Conservation (phyloP, 2,329 filamentous ascomycete species). For the Esteya vermicola region DNA sequence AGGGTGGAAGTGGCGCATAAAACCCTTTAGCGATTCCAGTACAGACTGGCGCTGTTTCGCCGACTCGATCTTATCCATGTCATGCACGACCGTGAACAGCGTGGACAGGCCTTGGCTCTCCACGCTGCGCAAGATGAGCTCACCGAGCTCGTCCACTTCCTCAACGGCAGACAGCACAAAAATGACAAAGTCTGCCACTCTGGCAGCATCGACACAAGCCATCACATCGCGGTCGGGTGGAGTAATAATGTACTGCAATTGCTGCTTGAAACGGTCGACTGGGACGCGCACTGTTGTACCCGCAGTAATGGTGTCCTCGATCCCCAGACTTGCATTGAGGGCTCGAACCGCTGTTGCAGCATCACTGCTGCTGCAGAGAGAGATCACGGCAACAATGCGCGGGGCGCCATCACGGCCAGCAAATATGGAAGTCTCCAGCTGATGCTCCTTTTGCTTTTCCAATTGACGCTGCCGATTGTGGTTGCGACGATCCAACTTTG, state of each 20-base stretch:
- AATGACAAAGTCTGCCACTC: constrained; percentile 81
- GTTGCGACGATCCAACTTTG: constrained; percentile 89
- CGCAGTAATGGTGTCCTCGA: constrained; percentile 49
- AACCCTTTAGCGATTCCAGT: constrained; percentile 73
- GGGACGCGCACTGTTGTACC: constrained; percentile 40
- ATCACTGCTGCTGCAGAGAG: constrained; percentile 63
- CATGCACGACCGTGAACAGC: constrained; percentile 72
- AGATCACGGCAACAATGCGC: constrained; percentile 75
- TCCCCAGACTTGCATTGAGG: constrained; percentile 68
- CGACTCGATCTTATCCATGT: constrained; percentile 63
- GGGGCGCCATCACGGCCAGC: constrained; percentile 76
- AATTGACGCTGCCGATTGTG: constrained; percentile 83
- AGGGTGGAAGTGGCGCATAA: constrained; percentile 89
- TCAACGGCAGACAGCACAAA: constrained; percentile 70
- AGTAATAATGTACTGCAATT: constrained; percentile 58
- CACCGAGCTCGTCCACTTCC: constrained; percentile 73
- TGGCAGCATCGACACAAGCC: constrained; percentile 69
- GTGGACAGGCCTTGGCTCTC: constrained; percentile 93
- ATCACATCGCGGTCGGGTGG: constrained; percentile 60
- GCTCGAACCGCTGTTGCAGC: constrained; percentile 49
- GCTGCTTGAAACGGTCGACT: constrained; percentile 90
- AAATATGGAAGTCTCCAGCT: constrained; percentile 69
- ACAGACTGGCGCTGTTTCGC: constrained; percentile 66
- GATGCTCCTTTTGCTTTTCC: constrained; percentile 70
- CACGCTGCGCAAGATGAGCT: constrained; percentile 71